These are phyloP conservation scores for Ceratocystis eucalypticola DNA, from an alignment of 2,329 filamentous ascomycete genomes.

Conservation along the genomic window DNA sequence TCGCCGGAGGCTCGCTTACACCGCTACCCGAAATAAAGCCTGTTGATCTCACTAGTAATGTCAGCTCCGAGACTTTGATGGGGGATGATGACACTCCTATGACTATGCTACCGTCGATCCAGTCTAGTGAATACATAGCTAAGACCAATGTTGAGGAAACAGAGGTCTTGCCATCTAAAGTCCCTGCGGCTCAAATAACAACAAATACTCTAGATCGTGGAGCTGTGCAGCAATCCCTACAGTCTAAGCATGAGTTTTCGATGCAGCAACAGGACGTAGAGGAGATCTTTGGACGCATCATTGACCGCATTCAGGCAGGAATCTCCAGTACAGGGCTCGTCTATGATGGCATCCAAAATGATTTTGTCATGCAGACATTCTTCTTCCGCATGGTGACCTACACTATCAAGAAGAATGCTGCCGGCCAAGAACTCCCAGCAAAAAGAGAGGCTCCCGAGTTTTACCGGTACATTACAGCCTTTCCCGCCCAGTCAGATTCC, in stretches of 20 bases:
- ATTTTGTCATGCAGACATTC: slow-evolving; percentile 61
- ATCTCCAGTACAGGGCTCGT: slow-evolving; percentile 58
- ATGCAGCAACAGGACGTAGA: slow-evolving; percentile 75
- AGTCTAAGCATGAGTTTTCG: slow-evolving; percentile 22
- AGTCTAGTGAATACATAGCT: not conserved
- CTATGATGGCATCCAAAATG: slow-evolving; percentile 58
- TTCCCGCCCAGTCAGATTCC: slow-evolving; percentile 35
- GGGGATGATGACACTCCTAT: slow-evolving; percentile 12
- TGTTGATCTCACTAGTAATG: slow-evolving; percentile 3
- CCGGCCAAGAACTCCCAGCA: slow-evolving; percentile 13
- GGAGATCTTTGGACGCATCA: slow-evolving; percentile 85
- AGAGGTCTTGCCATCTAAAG: not conserved
- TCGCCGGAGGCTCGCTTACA: slow-evolving; percentile 8
- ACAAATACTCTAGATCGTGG: slow-evolving; percentile 22
- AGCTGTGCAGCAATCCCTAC: slow-evolving; percentile 34
- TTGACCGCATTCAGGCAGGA: slow-evolving; percentile 81
- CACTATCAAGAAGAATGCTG: slow-evolving; percentile 38
- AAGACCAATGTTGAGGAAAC: not conserved
- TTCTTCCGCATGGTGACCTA: slow-evolving; percentile 50
- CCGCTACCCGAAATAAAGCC: not conserved
- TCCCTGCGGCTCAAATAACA: not conserved
- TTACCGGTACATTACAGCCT: slow-evolving; percentile 50
- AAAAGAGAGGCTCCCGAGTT: slow-evolving; percentile 28
- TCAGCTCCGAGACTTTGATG: slow-evolving; percentile 14
- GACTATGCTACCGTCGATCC: not conserved